Evolutionary conservation across 345 rosid genomes (phyloP), one percentile per base, ranked within the genome.

Genomic region (Pseudoturritis turrita): DNA sequence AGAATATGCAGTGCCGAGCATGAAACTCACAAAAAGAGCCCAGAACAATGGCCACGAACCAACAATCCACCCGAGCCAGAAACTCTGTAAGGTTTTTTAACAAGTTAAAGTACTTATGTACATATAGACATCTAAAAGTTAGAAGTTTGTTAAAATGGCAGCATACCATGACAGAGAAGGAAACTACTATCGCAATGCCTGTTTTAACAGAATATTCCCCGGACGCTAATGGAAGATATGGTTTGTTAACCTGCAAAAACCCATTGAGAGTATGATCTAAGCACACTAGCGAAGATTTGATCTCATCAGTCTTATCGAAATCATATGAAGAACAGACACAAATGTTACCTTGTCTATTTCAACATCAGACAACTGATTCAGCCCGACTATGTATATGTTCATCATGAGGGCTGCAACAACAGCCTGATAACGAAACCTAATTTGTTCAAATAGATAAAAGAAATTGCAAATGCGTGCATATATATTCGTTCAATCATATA

Each of bases 31-130:
- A 31, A 81, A 94, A 59, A 94, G 95, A 54, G 97, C 98, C 96
- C 95, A 91, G 55, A 94, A 85, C 72, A 94, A 79, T n/a, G 98
- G 97, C 97, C 94, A 89, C 0, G 98, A 93, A 65, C 94, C 88
- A 70, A 83, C 92, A 64, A 90, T 56, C 94, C 92, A 90, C 51
- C 94, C 96, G 17, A 94, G 88, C 86, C 85, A 87, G 79, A 94
- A 94, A 78, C 98, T 94, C 98, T 94, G 23, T 3, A 69, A 23
- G 0, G 12, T 26, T 28, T 44, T 19, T 23, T 0, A 44, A 2
- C 23, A 35, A 23, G 25, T 7, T 8, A 11, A 6, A 18, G 8
- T 22, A 23, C n/a, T 15, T 5, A 6, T 17, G 51, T 36, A 22
- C 7, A 9, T 21, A 17, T 1, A 23, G 50, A 76, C 0, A 10